Percentiles rank a stretch among this genome's conserved stretches.
Conservation (phyloP, 176 grass and related monocot species). For the maize (Zea mays) region DNA sequence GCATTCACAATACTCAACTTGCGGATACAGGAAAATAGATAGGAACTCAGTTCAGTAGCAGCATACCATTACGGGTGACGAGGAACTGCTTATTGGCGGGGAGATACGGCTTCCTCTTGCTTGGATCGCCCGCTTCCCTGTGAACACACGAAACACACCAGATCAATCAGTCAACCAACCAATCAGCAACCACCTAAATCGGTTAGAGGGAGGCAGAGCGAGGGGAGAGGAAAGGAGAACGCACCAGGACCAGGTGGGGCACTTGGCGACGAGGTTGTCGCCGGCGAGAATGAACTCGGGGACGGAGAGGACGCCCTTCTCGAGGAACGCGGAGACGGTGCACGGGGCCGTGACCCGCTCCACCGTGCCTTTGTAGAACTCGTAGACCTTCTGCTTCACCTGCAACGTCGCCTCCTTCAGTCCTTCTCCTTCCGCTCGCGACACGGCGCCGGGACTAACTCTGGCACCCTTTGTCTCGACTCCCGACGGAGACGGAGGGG, state of each 20-base stretch:
- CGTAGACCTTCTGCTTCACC: slow-evolving; percentile 72
- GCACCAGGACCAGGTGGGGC: slow-evolving; percentile 96
- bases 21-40: no score
- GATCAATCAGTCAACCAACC: slow-evolving; percentile 24
- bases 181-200: neutral
- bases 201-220: neutral
- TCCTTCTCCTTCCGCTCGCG: neutral
- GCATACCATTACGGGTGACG: no score
- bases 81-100: no score
- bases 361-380: slow-evolving; percentile 78
- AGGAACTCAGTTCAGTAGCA: no score
- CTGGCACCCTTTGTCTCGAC: neutral
- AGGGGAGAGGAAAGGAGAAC: slow-evolving; percentile 13
- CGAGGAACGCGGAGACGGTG: slow-evolving; percentile 86
- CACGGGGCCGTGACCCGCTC: slow-evolving; percentile 74
- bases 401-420: slow-evolving; percentile 65
- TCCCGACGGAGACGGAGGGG: slow-evolving; percentile 17
- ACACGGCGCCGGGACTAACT: neutral
- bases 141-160: slow-evolving; percentile 36
- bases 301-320: slow-evolving; percentile 93
- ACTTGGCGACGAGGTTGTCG: slow-evolving; percentile 98
- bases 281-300: slow-evolving; percentile 91
- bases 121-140: slow-evolving; percentile 84
- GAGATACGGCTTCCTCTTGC: slow-evolving; percentile 81
- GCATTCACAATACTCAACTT: no score